A percentile compares a stretch with the other conserved stretches of the same genome.
phyloP scores from a whole-genome alignment of 1,139 yeast genomes.

The Sugiyamaella neomexicana region DNA sequence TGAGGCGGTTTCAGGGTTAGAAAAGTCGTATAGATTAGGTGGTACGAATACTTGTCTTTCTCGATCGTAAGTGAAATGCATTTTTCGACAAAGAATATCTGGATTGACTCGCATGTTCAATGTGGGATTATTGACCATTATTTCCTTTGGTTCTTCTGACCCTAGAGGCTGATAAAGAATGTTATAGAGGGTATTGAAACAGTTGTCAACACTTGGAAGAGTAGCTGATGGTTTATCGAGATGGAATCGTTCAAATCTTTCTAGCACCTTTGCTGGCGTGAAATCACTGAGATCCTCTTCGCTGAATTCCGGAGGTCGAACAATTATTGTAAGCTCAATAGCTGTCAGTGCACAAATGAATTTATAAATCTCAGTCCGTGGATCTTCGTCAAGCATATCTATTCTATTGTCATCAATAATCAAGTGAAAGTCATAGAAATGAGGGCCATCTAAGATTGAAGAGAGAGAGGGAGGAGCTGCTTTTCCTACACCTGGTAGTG shows the following conservation, averaged over 20 bases:
- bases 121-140: constrained; percentile 32
- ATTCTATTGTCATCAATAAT: constrained; percentile 15
- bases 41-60: constrained; percentile 56
- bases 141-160: constrained; percentile 30
- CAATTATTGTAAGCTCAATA: constrained; percentile 25
- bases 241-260: constrained; percentile 28
- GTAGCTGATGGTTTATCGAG: constrained; percentile 29
- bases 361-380: constrained; percentile 26
- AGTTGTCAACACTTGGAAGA: constrained; percentile 31
- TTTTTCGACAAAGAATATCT: constrained; percentile 46
- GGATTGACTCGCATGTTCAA: constrained; percentile 47
- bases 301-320: constrained; percentile 34
- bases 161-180: constrained; percentile 34
- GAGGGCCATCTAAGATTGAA: constrained; percentile 5
- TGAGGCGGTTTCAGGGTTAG: constrained; percentile 24
- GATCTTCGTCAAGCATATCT: constrained; percentile 13
- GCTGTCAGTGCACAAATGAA: constrained; percentile 28
- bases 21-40: constrained; percentile 50
- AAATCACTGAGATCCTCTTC: constrained; percentile 30
- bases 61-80: constrained; percentile 46
- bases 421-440: constrained; percentile 28
- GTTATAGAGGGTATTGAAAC: constrained; percentile 32
- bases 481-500: constrained; percentile 7
- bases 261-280: constrained; percentile 26
- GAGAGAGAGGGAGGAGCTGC: constrained; percentile 4